A percentile compares a stretch with the other conserved stretches of the same genome.
Evolutionary conservation across 371 early-diverging fungal species (phyloP).

Genomic region (Fennellomyces sp.): DNA sequence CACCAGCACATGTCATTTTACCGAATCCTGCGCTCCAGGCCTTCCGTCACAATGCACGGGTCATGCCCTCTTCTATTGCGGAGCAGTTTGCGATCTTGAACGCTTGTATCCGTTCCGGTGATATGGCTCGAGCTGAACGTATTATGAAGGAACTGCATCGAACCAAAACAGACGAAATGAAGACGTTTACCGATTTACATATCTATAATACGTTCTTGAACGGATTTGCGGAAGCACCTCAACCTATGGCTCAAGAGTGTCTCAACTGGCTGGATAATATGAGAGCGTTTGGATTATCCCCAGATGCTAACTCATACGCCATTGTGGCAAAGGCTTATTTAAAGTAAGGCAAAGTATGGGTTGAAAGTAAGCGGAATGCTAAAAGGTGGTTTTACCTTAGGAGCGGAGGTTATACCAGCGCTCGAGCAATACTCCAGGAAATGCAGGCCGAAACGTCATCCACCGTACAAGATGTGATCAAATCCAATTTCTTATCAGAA

Average conservation of each 20-base stretch:
- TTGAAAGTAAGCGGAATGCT: neutral
- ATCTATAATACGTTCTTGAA: slow-evolving; percentile 86
- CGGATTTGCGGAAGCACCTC: slow-evolving; percentile 60
- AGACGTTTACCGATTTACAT: slow-evolving; percentile 66
- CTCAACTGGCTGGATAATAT: slow-evolving; percentile 75
- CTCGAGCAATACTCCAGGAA: slow-evolving; percentile 65
- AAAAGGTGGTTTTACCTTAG: no score
- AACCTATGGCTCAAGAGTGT: slow-evolving; percentile 62
- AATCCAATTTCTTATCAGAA: slow-evolving; percentile 44
- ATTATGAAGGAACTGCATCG: slow-evolving; percentile 73
- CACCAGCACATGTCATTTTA: slow-evolving; percentile 24
- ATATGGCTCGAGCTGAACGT: slow-evolving; percentile 77
- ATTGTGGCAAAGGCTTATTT: slow-evolving; percentile 61
- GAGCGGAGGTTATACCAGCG: slow-evolving; percentile 35
- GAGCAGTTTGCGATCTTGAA: slow-evolving; percentile 64
- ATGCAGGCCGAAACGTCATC: slow-evolving; percentile 55
- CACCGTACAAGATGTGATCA: slow-evolving; percentile 42
- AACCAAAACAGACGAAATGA: slow-evolving; percentile 70
- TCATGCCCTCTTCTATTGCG: slow-evolving; percentile 40
- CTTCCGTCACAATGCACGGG: slow-evolving; percentile 30
- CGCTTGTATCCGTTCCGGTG: slow-evolving; percentile 77
- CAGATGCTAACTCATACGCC: slow-evolving; percentile 36
- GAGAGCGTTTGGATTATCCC: slow-evolving; percentile 22
- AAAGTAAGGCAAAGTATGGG: slow-evolving; percentile 54
- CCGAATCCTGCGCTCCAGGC: slow-evolving; percentile 37